phyloP scores from a whole-genome alignment of 208 protist genomes.

The Crithidia bombi region DNA sequence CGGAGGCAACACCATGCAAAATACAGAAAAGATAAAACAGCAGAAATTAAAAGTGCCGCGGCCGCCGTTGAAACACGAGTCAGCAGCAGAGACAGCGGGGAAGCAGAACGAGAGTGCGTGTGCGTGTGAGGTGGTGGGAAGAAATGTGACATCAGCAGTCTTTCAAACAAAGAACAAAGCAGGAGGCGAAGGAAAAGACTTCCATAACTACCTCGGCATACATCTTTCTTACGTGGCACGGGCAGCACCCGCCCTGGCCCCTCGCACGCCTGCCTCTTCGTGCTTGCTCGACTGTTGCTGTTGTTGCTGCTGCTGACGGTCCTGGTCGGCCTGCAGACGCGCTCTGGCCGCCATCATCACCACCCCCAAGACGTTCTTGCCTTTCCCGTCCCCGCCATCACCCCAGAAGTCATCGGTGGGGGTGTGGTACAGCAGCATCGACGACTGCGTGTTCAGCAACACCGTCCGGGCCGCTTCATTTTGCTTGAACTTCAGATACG shows the following conservation, averaged over 20 bases:
- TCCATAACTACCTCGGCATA: too few species aligned
- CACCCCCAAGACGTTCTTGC: constrained; percentile 82
- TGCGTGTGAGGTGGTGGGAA: too few species aligned
- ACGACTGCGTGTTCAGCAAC: constrained; percentile 65
- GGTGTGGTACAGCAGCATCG: constrained; percentile 83
- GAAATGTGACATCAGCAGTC: too few species aligned
- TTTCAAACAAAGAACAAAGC: not conserved
- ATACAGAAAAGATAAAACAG: too few species aligned
- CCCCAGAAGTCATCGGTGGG: constrained; percentile 85
- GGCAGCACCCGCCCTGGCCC: not conserved
- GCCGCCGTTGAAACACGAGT: too few species aligned
- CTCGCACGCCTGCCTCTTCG: not conserved
- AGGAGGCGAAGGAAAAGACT: not conserved
- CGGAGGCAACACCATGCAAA: too few species aligned
- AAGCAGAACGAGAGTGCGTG: too few species aligned
- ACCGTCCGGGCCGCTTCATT: constrained; percentile 64
- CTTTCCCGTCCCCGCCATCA: constrained; percentile 81
- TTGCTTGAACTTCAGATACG: constrained; percentile 91
- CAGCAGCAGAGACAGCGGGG: too few species aligned
- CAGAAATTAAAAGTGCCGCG: too few species aligned
- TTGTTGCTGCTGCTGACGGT: constrained; percentile 28
- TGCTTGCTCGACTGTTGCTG: constrained; percentile 12
- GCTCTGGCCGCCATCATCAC: constrained; percentile 80
- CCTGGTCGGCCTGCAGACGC: constrained; percentile 45
- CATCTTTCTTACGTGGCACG: not conserved